Base-by-base conservation (phyloP, 805 yeast genomes). In the Kurtzmaniella cleridarum region DNA sequence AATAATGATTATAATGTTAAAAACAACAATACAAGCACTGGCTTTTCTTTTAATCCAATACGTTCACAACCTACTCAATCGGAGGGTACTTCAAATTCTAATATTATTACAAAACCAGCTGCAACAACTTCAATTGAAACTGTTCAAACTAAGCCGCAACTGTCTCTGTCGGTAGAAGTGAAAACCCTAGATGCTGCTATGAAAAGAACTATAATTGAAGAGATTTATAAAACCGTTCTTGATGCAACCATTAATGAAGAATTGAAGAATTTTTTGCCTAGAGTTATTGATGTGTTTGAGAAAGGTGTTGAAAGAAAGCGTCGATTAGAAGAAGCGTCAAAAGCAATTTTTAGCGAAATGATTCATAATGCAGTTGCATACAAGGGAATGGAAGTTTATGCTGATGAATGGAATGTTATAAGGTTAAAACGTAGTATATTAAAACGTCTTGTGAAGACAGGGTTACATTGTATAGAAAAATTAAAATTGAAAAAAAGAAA, bases 261-360 rank as follows among this genome's bases (percentile, higher is more conserved):
- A 35, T 46, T 65, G 13, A 6, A 31, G 1, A 38, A 41, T 11
- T 36, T 60, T 16, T 31, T 67, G 3, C 57, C 59, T 2, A 58
- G 54, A 17, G 35, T 63, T 3, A 44, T 63, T 5, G 44, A 49
- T 3, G 38, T 37, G 5, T 53, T 53, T 20, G 53, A 60, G 26
- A 37, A 49, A 10, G 36, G 40, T 36, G 46, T 43, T 33, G 62
- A 54, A 42, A 44, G 57, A 17, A 40, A 27, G 13, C 24, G 42
- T 7, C 38, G 67, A 1, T 54, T 78, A 2, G 53, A 66, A 0
- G 41, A 57, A 0, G 58, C 81, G n/a, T 52, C 80, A 1, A 49
- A 56, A 1, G 84, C 79, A 30, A 53, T 85, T 1, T 82, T 64
- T 44, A 51, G 57, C 13, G 85, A 90, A 0, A 81, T 84, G 48